Percentiles rank a stretch among this genome's conserved stretches.
phyloP scores from a whole-genome alignment of 1,284 basidiomycete genomes.

The Leucoagaricus sp. region DNA sequence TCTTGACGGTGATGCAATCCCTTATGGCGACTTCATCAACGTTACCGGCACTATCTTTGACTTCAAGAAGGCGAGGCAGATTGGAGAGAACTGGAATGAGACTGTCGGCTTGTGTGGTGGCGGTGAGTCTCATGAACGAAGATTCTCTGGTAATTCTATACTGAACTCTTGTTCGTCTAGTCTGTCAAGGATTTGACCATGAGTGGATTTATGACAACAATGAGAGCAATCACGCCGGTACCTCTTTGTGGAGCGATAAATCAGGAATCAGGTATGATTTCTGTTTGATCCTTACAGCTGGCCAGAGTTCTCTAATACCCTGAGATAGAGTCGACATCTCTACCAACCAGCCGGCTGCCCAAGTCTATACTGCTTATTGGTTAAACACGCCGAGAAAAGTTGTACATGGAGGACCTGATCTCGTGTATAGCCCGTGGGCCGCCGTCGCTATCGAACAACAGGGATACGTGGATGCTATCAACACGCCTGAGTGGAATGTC shows the following conservation, averaged over 20 bases:
- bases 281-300: background rate
- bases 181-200: conserved; percentile 45
- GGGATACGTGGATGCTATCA: conserved; percentile 56
- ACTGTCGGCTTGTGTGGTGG: conserved; percentile 41
- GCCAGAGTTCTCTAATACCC: background rate
- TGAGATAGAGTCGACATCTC: conserved; percentile 46
- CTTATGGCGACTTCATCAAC: conserved; percentile 47
- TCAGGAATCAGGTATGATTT: conserved; percentile 49
- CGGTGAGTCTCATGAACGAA: conserved; percentile 25
- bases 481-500: conserved; percentile 53
- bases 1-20: conserved; percentile 47
- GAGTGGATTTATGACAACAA: conserved; percentile 47
- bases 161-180: conserved; percentile 17
- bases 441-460: conserved; percentile 60
- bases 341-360: conserved; percentile 51
- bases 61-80: conserved; percentile 41
- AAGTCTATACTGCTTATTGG: conserved; percentile 49
- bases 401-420: conserved; percentile 49
- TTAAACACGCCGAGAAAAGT: conserved; percentile 48
- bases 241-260: conserved; percentile 42
- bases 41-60: conserved; percentile 45
- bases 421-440: conserved; percentile 44
- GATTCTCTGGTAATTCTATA: background rate
- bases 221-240: conserved; percentile 26
- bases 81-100: conserved; percentile 44